Conservation (phyloP, 768 basidiomycete genomes). For the Pulveroboletus sp. region DNA sequence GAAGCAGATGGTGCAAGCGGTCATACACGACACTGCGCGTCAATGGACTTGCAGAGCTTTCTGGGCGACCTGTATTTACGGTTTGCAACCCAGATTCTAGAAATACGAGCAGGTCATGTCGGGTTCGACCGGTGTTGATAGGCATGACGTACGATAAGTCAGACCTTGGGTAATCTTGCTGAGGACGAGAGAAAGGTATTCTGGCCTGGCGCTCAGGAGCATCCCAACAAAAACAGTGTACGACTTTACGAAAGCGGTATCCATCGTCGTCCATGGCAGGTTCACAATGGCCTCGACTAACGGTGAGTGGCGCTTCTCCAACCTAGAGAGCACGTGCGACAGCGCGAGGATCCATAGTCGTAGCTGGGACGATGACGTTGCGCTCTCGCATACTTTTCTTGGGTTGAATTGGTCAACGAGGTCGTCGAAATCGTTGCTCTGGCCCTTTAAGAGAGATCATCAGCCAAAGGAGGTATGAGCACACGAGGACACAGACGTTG, state of each 20-base stretch:
- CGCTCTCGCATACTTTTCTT: slow-evolving; percentile 33
- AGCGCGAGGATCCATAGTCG: slow-evolving; percentile 82
- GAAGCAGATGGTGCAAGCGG: slow-evolving; percentile 80
- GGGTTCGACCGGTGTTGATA: background rate
- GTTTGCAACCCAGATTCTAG: slow-evolving; percentile 71
- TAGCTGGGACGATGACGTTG: slow-evolving; percentile 47
- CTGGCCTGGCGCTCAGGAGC: slow-evolving; percentile 85
- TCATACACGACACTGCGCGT: slow-evolving; percentile 83
- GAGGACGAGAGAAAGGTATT: slow-evolving; percentile 84
- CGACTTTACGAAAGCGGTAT: slow-evolving; percentile 76
- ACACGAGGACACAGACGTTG: slow-evolving; percentile 44
- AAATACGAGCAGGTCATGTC: slow-evolving; percentile 4
- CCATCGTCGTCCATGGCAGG: slow-evolving; percentile 92
- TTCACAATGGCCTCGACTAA: slow-evolving; percentile 84
- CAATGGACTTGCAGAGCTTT: slow-evolving; percentile 63
- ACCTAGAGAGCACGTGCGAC: slow-evolving; percentile 85
- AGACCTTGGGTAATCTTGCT: slow-evolving; percentile 80
- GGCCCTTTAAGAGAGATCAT: slow-evolving; percentile 46
- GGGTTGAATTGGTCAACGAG: slow-evolving; percentile 83
- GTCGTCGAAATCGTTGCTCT: slow-evolving; percentile 75
- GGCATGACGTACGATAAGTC: slow-evolving; percentile 69
- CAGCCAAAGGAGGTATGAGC: slow-evolving; percentile 10
- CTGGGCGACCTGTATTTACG: slow-evolving; percentile 51
- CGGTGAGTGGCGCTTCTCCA: slow-evolving; percentile 73
- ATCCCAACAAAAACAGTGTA: slow-evolving; percentile 89